Base-by-base conservation (phyloP, 495 filamentous ascomycete genomes). In the Talaromyces borbonicus region DNA sequence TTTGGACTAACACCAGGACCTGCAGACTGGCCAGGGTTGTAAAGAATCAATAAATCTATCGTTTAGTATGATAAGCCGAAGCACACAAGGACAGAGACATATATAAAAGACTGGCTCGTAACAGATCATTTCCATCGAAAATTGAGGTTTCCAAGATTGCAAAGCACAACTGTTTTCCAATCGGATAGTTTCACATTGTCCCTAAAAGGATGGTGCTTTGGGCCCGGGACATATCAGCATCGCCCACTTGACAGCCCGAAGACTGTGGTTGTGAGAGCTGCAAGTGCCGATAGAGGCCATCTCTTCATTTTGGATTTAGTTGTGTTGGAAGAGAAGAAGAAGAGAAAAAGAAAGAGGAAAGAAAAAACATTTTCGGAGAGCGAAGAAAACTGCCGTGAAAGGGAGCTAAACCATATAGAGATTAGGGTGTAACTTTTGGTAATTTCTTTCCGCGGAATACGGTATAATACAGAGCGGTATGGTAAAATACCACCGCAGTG, bases 291-390 rank as follows among this genome's bases (percentile, higher is more conserved):
- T 18, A 58, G 42, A 62, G 60, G 62, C 63, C 58, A 43, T 63
- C 61, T 72, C 68, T 68, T 72, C 68, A 72, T 72, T 56, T 72
- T 72, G 68, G 68, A 69, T 69, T 71, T 70, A 72, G 68, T 70
- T 72, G 68, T 72, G 68, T 69, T 66, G 69, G n/a, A 59, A 58
- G 68, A 62, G 51, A 58, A 49, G 59, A 56, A 44, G 53, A 46
- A 44, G 43, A 47, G 20, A 47, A 49, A 26, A 52, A 23, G 36
- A 46, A 48, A 44, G 43, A 47, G 20, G 46, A 49, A 26, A 52
- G 20, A 35, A 46, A 48, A 31, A 51, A 40, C 31, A 47, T 20
- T 22, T 22, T 33, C 41, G 41, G 41, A 19, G 43, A 19, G 43
- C 22, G 20, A 36, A 39, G 16, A 38, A 42, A 54, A 36, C 45